Conservation (phyloP, 164 flowering plant species). For the Vitis cinerea region DNA sequence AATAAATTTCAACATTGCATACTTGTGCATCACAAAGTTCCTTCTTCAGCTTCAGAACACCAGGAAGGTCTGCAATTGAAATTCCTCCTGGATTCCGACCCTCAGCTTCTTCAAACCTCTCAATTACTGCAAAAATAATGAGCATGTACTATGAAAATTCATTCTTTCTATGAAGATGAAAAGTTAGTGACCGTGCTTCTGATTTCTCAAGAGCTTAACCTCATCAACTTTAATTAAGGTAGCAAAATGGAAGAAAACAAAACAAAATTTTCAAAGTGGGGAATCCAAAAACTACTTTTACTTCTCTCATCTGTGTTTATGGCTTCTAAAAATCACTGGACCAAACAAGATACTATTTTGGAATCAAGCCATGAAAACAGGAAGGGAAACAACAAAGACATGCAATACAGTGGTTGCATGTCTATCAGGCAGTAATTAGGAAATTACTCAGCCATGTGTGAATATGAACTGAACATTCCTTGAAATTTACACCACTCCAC, state of each 20-base stretch:
- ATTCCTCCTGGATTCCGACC: constrained; percentile 63
- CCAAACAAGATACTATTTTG: background rate
- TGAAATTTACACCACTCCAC: too few species aligned
- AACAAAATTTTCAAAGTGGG: background rate
- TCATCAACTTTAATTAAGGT: too few species aligned
- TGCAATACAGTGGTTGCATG: background rate
- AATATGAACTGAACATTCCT: too few species aligned
- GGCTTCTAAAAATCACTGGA: background rate
- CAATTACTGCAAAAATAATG: constrained; percentile 56
- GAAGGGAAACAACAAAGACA: background rate
- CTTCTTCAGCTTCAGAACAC: constrained; percentile 58
- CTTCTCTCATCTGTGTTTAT: background rate
- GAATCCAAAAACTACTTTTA: background rate
- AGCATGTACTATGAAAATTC: background rate
- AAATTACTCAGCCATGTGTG: too few species aligned
- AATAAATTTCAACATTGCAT: constrained; percentile 1
- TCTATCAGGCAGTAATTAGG: background rate
- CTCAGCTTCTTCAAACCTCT: constrained; percentile 69
- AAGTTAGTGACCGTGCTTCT: too few species aligned
- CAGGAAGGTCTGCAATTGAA: constrained; percentile 63
- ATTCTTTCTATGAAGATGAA: background rate
- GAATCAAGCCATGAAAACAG: background rate
- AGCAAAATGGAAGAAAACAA: background rate
- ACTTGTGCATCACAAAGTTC: constrained; percentile 79
- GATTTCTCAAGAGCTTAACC: too few species aligned